Conservation (phyloP, 2,329 filamentous ascomycete genomes). For the Colletotrichum spinosum region DNA sequence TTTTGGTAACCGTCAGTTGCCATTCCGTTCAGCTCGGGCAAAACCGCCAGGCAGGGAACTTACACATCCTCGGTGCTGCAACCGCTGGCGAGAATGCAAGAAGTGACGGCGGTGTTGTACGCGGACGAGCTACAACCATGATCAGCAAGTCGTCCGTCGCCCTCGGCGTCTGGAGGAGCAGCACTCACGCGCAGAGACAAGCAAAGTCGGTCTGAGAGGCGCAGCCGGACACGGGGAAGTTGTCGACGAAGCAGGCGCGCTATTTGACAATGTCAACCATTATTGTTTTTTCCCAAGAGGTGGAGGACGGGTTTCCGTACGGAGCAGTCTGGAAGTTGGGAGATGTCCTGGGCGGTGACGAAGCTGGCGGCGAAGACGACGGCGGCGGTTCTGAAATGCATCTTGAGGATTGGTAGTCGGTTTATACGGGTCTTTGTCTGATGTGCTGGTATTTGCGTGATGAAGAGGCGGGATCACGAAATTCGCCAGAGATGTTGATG, state of each 20-base stretch:
- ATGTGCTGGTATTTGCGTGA: conserved; percentile 8
- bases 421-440: neutral
- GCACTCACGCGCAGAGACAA: conserved; percentile 36
- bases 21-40: neutral
- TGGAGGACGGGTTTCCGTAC: neutral
- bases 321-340: conserved; percentile 21
- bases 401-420: conserved; percentile 35
- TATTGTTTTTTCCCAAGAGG: neutral
- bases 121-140: conserved; percentile 15
- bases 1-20: neutral
- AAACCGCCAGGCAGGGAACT: neutral
- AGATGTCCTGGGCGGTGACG: conserved; percentile 38
- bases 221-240: conserved; percentile 31
- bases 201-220: conserved; percentile 33
- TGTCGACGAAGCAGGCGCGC: conserved; percentile 35
- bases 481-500: neutral
- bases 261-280: neutral
- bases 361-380: conserved; percentile 40
- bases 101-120: conserved; percentile 26
- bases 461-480: conserved; percentile 16
- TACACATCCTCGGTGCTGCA: conserved; percentile 16
- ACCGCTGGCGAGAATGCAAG: conserved; percentile 18
- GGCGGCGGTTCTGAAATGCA: conserved; percentile 41
- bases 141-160: neutral
- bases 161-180: neutral